Evolutionary conservation across 2,329 filamentous ascomycete genomes (phyloP).

Genomic region (Biscogniauxia marginata): DNA sequence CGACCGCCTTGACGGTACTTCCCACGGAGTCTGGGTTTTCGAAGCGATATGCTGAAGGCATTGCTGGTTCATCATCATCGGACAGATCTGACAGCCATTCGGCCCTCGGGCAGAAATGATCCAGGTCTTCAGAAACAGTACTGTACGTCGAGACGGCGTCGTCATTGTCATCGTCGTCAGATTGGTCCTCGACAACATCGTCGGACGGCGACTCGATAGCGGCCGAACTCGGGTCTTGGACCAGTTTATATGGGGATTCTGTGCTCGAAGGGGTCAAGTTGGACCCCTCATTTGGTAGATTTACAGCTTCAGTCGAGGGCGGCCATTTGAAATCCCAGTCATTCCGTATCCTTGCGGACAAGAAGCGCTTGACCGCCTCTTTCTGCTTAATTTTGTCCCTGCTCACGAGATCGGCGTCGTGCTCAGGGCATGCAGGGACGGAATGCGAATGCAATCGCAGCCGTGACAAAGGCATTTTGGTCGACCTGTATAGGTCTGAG

Average conservation of each 20-base stretch:
- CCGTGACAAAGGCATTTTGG: conserved; percentile 52
- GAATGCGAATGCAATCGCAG: conserved; percentile 41
- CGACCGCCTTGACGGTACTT: conserved; percentile 38
- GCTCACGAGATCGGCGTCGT: conserved; percentile 60
- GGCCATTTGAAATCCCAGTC: conserved; percentile 64
- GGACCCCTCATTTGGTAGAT: too few relatives aligned
- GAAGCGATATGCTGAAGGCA: conserved; percentile 50
- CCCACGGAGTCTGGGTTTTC: conserved; percentile 50
- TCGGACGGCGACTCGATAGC: conserved; percentile 10
- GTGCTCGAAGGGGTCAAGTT: too few relatives aligned
- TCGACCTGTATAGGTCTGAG: conserved; percentile 58
- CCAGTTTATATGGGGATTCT: neutral
- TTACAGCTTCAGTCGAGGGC: conserved; percentile 20
- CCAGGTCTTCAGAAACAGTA: conserved; percentile 50
- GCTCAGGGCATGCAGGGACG: conserved; percentile 38
- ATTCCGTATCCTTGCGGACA: conserved; percentile 52
- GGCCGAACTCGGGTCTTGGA: conserved; percentile 3
- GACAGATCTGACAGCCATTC: conserved; percentile 61
- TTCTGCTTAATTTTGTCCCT: conserved; percentile 63
- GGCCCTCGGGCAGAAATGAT: conserved; percentile 48
- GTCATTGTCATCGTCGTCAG: conserved; percentile 40
- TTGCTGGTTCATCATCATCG: conserved; percentile 43
- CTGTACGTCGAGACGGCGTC: conserved; percentile 41
- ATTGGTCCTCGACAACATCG: conserved; percentile 6
- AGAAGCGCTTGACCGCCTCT: conserved; percentile 57